These are phyloP conservation scores for Apiospora kogelbergensis DNA, from an alignment of 2,329 filamentous ascomycete species.

Conservation along the genomic window DNA sequence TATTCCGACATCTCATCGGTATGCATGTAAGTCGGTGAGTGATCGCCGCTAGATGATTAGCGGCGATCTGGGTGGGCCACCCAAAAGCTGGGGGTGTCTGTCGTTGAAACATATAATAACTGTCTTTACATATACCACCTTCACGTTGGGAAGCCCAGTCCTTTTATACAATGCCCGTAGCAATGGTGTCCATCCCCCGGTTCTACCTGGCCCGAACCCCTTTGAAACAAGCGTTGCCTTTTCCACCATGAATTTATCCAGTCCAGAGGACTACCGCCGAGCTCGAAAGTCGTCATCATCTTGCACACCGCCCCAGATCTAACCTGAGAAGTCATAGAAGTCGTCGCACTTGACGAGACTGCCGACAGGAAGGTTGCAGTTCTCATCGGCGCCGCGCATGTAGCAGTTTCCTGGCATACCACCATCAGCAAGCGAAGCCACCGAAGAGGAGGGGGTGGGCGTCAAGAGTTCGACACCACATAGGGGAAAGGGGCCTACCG, in stretches of 20 bases:
- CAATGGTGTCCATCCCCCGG: too few relatives aligned
- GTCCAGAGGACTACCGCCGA: too few relatives aligned
- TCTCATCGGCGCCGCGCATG: conserved; percentile 3
- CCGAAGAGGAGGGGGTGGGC: too few relatives aligned
- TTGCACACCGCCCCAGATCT: background rate
- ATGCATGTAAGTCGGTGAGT: background rate
- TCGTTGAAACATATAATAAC: background rate
- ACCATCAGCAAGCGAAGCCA: background rate
- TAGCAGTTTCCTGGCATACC: background rate
- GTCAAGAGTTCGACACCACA: too few relatives aligned
- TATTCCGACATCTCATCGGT: background rate
- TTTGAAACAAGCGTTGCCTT: too few relatives aligned
- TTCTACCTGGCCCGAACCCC: too few relatives aligned
- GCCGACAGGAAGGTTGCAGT: conserved; percentile 9
- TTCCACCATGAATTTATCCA: too few relatives aligned
- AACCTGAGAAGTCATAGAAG: conserved; percentile 6
- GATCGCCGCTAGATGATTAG: background rate
- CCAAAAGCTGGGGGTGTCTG: background rate
- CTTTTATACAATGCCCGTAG: too few relatives aligned
- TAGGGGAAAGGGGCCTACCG: too few relatives aligned
- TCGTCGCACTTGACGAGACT: background rate
- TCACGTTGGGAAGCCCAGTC: too few relatives aligned
- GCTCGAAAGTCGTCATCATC: too few relatives aligned
- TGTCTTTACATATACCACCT: too few relatives aligned
- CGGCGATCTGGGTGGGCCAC: background rate